Base-by-base conservation (phyloP, 208 protist species). In the Phytomonas serpens region DNA sequence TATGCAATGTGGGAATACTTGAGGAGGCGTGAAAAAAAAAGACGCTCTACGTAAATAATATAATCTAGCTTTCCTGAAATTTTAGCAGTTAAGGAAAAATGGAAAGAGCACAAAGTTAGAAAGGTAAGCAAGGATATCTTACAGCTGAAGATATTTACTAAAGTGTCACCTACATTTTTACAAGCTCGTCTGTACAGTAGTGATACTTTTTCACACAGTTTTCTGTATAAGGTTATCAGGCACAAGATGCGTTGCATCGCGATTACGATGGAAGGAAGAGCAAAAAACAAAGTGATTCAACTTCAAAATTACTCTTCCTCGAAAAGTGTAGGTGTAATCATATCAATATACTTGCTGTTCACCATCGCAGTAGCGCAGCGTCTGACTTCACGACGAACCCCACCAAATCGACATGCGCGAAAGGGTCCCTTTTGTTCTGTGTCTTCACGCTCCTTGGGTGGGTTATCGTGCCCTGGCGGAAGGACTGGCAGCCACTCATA, bases 281-380 rank as follows among this genome's bases (percentile, higher is more conserved):
- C 34, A 16, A 67, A 57, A 57, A 57, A 9, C 27, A 6, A 57
- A 57, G 19, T 27, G 42, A 0, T 33, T 42, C 32, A 51, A 10
- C 37, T 75, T 77, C 76, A 38, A 74, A 19, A 62, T 73, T 68
- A n/a, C 73, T 67, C 69, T 69, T 67, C 61, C 29, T 69, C 64
- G 65, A 91, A 91, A 38, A 81, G 57, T 1, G 83, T 85, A 2
- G 82, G 89, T 5, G 89, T 85, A 70, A 94, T 87, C 51, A 90
- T 68, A 6, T 87, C 79, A 23, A 92, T 81, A 62, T 81, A 94
- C 7, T 74, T 72, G 68, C 86, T 92, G 64, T 86, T 94, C 23
- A 94, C 78, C 83, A 94, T 86, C 0, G 80, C 84, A 52, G 85
- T 77, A 0, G 57, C 64, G 40, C 77, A 86, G 2, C 79, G 83